Base-by-base conservation (phyloP, 2,329 filamentous ascomycete species). In the Leptographium wingfieldii region DNA sequence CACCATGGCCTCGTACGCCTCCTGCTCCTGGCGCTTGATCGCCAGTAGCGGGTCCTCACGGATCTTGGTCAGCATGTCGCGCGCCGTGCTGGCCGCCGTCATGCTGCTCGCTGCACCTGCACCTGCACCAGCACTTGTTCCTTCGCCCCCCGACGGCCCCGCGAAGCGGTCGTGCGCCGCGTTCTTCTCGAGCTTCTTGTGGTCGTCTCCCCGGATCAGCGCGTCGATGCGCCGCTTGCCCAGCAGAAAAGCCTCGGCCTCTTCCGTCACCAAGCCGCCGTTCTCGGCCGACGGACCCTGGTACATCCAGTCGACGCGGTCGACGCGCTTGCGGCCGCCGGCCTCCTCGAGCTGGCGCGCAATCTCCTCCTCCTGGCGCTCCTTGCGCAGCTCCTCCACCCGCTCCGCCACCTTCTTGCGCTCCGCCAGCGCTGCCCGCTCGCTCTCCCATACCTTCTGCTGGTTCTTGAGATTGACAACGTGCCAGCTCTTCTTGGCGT, bases 281-380 rank as follows among this genome's bases (percentile, higher is more conserved):
- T 88, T 86, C 43, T 90, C 89, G 68, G 82, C 79, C 56, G 86
- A 87, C 9, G 94, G 91, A 1, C 92, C 92, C 67, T 87, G 84
- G 73, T 99, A 99, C 90, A 99, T 96, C 90, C 94, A 99, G 68
- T 97, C 94, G 31, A 99, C 92, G 43, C 91, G 85, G 67, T 92
- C 86, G 35, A 87, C 76, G 58, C 87, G 81, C 69, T 90, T 92
- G 67, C 82, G 84, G 60, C 92, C 91, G 46, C 94, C 94, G 0
- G 91, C 87, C 2, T 87, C 86, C 73, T 96, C 94, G 60, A 96
- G 90, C 65, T 97, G 81, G 58, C 85, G 83, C 72, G 96, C 89
- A 1, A 97, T 83, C 71, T 97, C 92, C 72, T 96, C 90, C 65
- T 96, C 88, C 55, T 88, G 86, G 55, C 92, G 85, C 75, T 99